A percentile compares a stretch with the other conserved stretches of the same genome.
Evolutionary conservation across 495 filamentous ascomycete genomes (phyloP).

Genomic region (Penicillium simplicissimum): DNA sequence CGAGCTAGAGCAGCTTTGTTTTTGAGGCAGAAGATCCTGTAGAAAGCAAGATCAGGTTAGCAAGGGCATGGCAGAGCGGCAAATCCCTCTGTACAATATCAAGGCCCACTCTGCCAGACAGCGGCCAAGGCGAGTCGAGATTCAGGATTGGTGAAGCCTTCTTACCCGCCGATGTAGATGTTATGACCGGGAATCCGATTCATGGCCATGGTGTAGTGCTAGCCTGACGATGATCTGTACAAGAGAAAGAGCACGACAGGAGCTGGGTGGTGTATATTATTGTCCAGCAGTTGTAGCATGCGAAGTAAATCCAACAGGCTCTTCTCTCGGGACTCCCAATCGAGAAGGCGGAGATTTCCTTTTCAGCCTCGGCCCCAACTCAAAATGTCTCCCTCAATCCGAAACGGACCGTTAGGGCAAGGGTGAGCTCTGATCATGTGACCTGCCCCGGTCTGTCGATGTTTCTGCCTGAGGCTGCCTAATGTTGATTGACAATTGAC

Average conservation of each 20-base stretch:
- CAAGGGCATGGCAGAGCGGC: background rate
- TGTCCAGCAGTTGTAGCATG: background rate
- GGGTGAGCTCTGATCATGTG: slow-evolving; percentile 18
- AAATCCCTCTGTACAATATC: background rate
- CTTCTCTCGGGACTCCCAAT: background rate
- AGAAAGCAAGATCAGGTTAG: slow-evolving; percentile 10
- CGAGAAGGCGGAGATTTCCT: slow-evolving; percentile 15
- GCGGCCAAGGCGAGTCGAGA: background rate
- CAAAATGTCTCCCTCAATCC: slow-evolving; percentile 16
- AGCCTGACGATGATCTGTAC: background rate
- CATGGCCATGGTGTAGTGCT: slow-evolving; percentile 39
- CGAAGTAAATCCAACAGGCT: slow-evolving; percentile 4
- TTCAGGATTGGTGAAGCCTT: slow-evolving; percentile 18
- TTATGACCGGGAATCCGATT: slow-evolving; percentile 66
- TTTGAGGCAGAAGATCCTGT: slow-evolving; percentile 73
- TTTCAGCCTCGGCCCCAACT: slow-evolving; percentile 21
- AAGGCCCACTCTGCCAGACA: slow-evolving; percentile 17
- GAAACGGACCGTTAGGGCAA: slow-evolving; percentile 24
- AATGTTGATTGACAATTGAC: background rate
- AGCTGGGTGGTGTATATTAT: slow-evolving; percentile 1
- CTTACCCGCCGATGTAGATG: slow-evolving; percentile 84
- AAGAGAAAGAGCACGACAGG: background rate
- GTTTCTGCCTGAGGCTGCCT: slow-evolving; percentile 17
- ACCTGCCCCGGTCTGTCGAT: background rate
- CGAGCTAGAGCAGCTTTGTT: slow-evolving; percentile 64